These are phyloP conservation scores for Papiliotrema nemorosa DNA, from an alignment of 1,284 basidiomycete genomes.

Conservation along the genomic window DNA sequence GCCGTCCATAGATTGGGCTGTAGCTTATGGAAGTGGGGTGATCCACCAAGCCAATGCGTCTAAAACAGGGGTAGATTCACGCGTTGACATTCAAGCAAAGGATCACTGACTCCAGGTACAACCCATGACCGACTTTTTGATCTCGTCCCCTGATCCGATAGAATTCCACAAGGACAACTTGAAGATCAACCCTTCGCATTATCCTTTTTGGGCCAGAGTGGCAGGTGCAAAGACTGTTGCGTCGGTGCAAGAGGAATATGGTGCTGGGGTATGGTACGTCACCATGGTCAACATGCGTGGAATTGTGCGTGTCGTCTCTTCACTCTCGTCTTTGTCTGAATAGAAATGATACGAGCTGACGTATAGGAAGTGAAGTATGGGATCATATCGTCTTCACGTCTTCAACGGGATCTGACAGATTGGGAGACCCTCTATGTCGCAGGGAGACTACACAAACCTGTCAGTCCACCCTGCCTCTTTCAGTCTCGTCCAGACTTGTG, in stretches of 20 bases:
- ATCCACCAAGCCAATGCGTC: constrained; percentile 43
- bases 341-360: not conserved
- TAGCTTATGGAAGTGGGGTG: constrained; percentile 49
- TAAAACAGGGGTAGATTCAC: constrained; percentile 24
- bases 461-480: constrained; percentile 13
- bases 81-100: not conserved
- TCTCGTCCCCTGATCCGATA: constrained; percentile 83
- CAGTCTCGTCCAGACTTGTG: no score
- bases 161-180: constrained; percentile 97
- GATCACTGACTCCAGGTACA: constrained; percentile 16
- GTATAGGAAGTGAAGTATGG: constrained; percentile 91
- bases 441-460: constrained; percentile 94
- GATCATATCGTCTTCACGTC: constrained; percentile 84
- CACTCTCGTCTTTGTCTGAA: not conserved
- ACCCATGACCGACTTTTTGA: constrained; percentile 93
- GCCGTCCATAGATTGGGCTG: constrained; percentile 40
- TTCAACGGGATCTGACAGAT: constrained; percentile 83
- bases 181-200: constrained; percentile 82
- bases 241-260: constrained; percentile 65
- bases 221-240: constrained; percentile 71
- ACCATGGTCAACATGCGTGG: constrained; percentile 78
- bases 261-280: constrained; percentile 94
- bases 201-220: constrained; percentile 76
- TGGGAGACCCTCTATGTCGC: constrained; percentile 94
- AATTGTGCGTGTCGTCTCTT: constrained; percentile 60